A percentile compares a stretch with the other conserved stretches of the same genome.
phyloP scores from a whole-genome alignment of 352 stramenopile species.

The Phytophthora pseudosyringae region DNA sequence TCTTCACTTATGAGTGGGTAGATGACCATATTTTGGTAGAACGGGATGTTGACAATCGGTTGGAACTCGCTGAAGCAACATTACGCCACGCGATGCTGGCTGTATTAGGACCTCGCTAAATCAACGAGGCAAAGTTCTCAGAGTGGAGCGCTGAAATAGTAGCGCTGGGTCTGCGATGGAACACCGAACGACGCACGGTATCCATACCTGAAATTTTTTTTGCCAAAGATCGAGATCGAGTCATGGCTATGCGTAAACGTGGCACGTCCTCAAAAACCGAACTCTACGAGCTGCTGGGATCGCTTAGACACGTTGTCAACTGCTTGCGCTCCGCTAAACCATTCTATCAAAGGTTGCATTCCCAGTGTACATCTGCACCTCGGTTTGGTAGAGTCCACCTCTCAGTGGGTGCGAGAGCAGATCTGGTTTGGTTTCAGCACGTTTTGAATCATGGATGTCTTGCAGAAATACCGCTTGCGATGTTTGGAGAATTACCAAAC shows the following conservation, averaged over 20 bases:
- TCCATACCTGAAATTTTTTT: conserved; percentile 42
- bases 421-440: conserved; percentile 6
- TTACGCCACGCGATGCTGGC: conserved; percentile 31
- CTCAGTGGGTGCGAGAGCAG: not conserved
- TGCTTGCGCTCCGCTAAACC: conserved; percentile 26
- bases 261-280: not conserved
- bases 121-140: conserved; percentile 44
- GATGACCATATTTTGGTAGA: conserved; percentile 44
- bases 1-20: conserved; percentile 42
- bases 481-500: conserved; percentile 3
- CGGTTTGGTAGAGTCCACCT: conserved; percentile 5
- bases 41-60: not conserved
- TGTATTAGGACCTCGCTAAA: conserved; percentile 17
- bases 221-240: conserved; percentile 1
- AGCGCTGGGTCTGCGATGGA: conserved; percentile 20
- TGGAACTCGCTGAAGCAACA: conserved; percentile 20
- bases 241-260: not conserved
- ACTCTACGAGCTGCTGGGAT: conserved; percentile 29
- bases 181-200: conserved; percentile 10
- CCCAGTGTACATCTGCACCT: not conserved
- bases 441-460: conserved; percentile 17
- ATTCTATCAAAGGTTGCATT: conserved; percentile 28
- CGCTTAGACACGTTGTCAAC: conserved; percentile 24
- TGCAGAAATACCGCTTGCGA: conserved; percentile 7
- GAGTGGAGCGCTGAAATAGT: conserved; percentile 11